phyloP scores from a whole-genome alignment of 331 rosid species.

The Saraca asoca region DNA sequence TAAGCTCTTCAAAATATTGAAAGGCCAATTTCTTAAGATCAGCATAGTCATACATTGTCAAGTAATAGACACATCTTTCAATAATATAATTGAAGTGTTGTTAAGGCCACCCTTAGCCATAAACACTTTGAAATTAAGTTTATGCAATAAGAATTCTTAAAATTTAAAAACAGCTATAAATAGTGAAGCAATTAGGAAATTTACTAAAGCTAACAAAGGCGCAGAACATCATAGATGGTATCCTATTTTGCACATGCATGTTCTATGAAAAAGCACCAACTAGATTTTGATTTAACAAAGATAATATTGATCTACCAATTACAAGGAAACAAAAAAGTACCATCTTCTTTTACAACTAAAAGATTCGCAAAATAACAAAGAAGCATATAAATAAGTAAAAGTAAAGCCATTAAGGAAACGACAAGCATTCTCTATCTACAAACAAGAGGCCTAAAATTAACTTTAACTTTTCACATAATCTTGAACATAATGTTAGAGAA shows the following conservation, averaged over 20 bases:
- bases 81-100: constrained; percentile 71
- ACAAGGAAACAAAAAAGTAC: not conserved
- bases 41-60: constrained; percentile 97
- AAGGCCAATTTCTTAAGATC: constrained; percentile 98
- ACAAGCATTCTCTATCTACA: not conserved
- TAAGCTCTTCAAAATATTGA: constrained; percentile 97
- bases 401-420: not conserved
- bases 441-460: not conserved
- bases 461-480: too few species aligned
- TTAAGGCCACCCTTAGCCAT: constrained; percentile 55
- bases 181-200: constrained; percentile 16
- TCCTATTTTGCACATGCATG: constrained; percentile 20
- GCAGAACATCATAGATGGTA: not conserved
- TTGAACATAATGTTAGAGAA: not conserved
- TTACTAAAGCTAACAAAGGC: not conserved
- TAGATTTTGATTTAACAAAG: constrained; percentile 10
- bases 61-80: constrained; percentile 94
- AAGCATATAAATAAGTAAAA: constrained; percentile 5
- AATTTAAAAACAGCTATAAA: constrained; percentile 5
- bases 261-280: constrained; percentile 18
- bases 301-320: constrained; percentile 5
- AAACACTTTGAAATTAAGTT: constrained; percentile 19
- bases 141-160: not conserved
- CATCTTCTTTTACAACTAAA: constrained; percentile 22
- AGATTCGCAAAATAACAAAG: not conserved